Evolutionary conservation across 306 rosid genomes (phyloP), one percentile per base, ranked within the genome.

Genomic region (Benincasa hispida): DNA sequence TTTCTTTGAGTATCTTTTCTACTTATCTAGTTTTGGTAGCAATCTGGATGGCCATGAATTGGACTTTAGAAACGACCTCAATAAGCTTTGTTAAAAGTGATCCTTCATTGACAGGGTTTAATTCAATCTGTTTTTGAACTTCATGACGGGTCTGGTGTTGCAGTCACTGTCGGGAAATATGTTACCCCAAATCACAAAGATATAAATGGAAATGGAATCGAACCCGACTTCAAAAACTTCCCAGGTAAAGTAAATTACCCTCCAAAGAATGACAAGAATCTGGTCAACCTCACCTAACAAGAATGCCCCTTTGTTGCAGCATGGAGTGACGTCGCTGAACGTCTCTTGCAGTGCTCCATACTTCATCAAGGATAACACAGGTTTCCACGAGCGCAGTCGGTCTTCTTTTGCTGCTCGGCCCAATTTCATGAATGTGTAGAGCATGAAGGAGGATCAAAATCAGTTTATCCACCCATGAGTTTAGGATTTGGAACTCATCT

Each of bases 91-190:
- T 59, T 74, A 55, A 32, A 55, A 51, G 77, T 82, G 76, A 78
- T 61, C 75, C 42, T 47, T 60, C 60, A 79, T 77, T 74, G 21
- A 60, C 85, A 91, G 97, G 97, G 99, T 75, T 80, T 94, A 75
- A 91, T 94, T 81, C 97, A 94, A 82, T 94, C 99, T 77, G 97
- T 94, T 65, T 94, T 94, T 75, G 97, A 94, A 81, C 97, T 91
- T 82, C 85, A 82, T 28, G 96, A 94, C 77, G 96, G 97, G 76
- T 94, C 98, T 63, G 98, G 97, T 45, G 92, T 94, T 69, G 98
- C 91, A 73, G 90, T 94, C 75, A 91, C 98, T 70, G 93, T 94
- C 74, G 97, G 96, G 69, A 94, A 94, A 89, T 94, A 94, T 68
- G 97, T 92, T 75, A 94, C 97, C 28, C 97, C 98, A 67, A 84